Conservation (phyloP, 495 filamentous ascomycete species). For the Penicillium cosmopolitanum region DNA sequence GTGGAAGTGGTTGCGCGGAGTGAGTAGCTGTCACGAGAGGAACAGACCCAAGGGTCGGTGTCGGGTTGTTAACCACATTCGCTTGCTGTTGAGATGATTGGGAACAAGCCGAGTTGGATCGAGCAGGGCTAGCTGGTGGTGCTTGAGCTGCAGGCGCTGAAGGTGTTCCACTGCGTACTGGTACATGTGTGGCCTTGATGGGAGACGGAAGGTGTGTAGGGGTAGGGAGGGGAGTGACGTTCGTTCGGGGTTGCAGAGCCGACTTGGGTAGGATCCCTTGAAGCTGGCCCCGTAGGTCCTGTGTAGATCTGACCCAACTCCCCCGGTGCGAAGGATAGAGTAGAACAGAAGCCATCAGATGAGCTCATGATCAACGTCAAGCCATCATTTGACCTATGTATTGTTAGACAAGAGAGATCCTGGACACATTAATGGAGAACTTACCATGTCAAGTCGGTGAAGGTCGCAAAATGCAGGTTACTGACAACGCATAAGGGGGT, state of each 20-base stretch:
- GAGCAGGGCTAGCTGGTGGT: conserved; percentile 73
- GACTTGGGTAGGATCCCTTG: conserved; percentile 50
- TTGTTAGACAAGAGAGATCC: conserved; percentile 13
- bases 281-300: conserved; percentile 65
- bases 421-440: conserved; percentile 34
- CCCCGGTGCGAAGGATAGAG: conserved; percentile 78
- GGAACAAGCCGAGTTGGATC: conserved; percentile 85
- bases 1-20: conserved; percentile 59
- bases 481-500: conserved; percentile 91
- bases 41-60: conserved; percentile 71
- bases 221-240: conserved; percentile 67
- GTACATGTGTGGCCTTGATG: conserved; percentile 53
- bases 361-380: conserved; percentile 92
- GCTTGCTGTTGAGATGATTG: conserved; percentile 45
- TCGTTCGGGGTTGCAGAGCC: conserved; percentile 51
- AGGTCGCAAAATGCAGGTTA: conserved; percentile 96
- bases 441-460: conserved; percentile 95
- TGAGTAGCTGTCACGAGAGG: conserved; percentile 73
- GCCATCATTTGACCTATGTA: conserved; percentile 85
- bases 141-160: conserved; percentile 42
- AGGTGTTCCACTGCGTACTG: conserved; percentile 31
- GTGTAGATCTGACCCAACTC: conserved; percentile 89
- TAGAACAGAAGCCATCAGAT: conserved; percentile 96
- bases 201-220: conserved; percentile 65
- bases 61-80: conserved; percentile 71